Evolutionary conservation across 352 stramenopile species (phyloP).

Genomic region (Globisporangium cylindrosporum): DNA sequence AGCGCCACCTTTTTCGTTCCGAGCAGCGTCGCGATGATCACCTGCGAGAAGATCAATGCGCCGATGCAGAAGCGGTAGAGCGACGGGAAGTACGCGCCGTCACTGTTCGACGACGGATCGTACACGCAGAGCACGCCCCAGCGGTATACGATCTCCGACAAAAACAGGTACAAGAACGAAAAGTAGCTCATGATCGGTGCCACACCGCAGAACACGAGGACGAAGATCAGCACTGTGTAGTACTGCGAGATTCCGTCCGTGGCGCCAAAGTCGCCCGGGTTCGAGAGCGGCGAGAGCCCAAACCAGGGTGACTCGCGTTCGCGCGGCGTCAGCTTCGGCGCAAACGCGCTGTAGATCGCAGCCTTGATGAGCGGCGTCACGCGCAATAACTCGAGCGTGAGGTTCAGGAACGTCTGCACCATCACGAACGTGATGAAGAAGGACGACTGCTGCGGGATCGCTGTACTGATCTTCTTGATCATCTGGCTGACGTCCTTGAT

Average conservation of each 20-base stretch:
- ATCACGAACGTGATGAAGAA: slow-evolving; percentile 84
- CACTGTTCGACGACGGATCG: slow-evolving; percentile 66
- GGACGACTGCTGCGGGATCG: slow-evolving; percentile 71
- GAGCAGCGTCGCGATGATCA: slow-evolving; percentile 71
- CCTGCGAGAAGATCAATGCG: slow-evolving; percentile 73
- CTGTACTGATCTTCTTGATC: slow-evolving; percentile 52
- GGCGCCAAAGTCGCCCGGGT: slow-evolving; percentile 57
- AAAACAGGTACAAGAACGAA: slow-evolving; percentile 57
- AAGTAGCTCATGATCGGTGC: slow-evolving; percentile 83
- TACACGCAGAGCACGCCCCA: slow-evolving; percentile 72
- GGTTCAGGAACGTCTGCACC: slow-evolving; percentile 67
- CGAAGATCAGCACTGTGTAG: slow-evolving; percentile 71
- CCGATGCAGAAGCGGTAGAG: slow-evolving; percentile 82
- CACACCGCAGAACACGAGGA: slow-evolving; percentile 72
- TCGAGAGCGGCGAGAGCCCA: slow-evolving; percentile 52
- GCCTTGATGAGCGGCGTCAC: slow-evolving; percentile 74
- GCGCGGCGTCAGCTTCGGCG: slow-evolving; percentile 77
- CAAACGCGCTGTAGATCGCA: slow-evolving; percentile 69
- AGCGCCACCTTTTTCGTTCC: slow-evolving; percentile 72
- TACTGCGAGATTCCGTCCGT: slow-evolving; percentile 66
- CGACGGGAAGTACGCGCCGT: slow-evolving; percentile 70
- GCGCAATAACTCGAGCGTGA: slow-evolving; percentile 67
- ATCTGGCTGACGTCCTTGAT: slow-evolving; percentile 37
- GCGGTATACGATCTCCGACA: slow-evolving; percentile 75
- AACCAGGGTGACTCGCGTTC: slow-evolving; percentile 69